Evolutionary conservation across 2,329 filamentous ascomycete species (phyloP).

Genomic region (Drechslerella dactyloides): DNA sequence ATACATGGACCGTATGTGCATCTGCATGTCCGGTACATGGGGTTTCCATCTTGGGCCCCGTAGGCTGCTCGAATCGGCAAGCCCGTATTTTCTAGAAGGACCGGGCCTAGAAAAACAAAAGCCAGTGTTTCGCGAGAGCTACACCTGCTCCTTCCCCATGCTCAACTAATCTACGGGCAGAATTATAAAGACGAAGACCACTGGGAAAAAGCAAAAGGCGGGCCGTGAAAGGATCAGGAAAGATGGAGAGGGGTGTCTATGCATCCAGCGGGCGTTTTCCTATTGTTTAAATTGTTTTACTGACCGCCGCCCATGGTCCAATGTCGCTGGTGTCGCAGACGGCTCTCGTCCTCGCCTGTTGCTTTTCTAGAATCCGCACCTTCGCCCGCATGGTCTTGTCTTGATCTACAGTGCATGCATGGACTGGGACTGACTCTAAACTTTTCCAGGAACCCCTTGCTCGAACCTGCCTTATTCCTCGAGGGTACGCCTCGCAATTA

Average conservation of each 20-base stretch:
- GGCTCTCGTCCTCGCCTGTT: slow-evolving; percentile 11
- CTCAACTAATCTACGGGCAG: slow-evolving; percentile 38
- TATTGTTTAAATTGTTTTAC: slow-evolving; percentile 49
- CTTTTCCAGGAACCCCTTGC: slow-evolving; percentile 44
- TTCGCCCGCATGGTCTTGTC: slow-evolving; percentile 35
- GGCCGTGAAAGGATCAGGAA: slow-evolving; percentile 7
- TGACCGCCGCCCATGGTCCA: slow-evolving; percentile 17
- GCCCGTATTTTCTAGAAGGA: slow-evolving; percentile 47
- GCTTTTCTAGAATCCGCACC: slow-evolving; percentile 42
- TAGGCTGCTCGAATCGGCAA: slow-evolving; percentile 46
- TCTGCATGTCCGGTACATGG: slow-evolving; percentile 39
- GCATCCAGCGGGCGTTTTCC: slow-evolving; percentile 32
- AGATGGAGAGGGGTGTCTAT: slow-evolving; percentile 25
- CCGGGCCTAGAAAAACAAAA: slow-evolving; percentile 40
- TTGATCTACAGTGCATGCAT: slow-evolving; percentile 47
- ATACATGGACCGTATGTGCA: slow-evolving; percentile 19
- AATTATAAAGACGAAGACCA: slow-evolving; percentile 34
- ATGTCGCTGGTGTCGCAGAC: background rate
- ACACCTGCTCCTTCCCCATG: slow-evolving; percentile 47
- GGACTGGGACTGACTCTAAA: slow-evolving; percentile 45
- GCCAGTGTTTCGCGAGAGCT: slow-evolving; percentile 48
- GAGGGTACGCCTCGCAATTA: slow-evolving; percentile 45
- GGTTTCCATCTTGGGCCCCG: slow-evolving; percentile 46
- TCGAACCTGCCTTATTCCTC: slow-evolving; percentile 34
- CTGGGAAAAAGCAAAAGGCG: slow-evolving; percentile 19